Percentiles rank a stretch among this genome's conserved stretches.
phyloP scores from a whole-genome alignment of 1,139 yeast genomes.

The Debaryomyces fabryi region DNA sequence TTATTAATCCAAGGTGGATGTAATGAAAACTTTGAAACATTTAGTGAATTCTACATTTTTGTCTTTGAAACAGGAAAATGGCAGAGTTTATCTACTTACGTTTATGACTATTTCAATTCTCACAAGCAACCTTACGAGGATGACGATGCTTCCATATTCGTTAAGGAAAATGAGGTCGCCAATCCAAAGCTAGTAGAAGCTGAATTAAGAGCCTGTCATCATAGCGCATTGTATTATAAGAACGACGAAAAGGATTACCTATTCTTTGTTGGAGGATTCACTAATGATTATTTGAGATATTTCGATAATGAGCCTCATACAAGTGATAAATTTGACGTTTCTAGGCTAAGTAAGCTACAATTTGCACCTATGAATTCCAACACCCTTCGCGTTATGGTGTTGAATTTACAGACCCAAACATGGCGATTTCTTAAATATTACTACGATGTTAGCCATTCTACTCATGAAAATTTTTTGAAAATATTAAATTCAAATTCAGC shows the following conservation, averaged over 20 bases:
- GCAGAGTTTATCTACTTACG: slow-evolving; percentile 37
- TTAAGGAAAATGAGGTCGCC: slow-evolving; percentile 27
- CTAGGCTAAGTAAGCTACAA: slow-evolving; percentile 36
- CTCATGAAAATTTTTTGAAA: slow-evolving; percentile 25
- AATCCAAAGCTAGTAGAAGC: slow-evolving; percentile 41
- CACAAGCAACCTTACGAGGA: slow-evolving; percentile 33
- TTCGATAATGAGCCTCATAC: slow-evolving; percentile 34
- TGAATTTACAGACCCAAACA: slow-evolving; percentile 45
- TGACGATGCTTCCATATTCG: slow-evolving; percentile 25
- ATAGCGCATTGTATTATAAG: slow-evolving; percentile 39
- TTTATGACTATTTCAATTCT: slow-evolving; percentile 38
- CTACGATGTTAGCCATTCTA: slow-evolving; percentile 33
- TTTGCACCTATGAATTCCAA: slow-evolving; percentile 32
- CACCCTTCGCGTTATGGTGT: slow-evolving; percentile 37
- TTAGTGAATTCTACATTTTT: slow-evolving; percentile 39
- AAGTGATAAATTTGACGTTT: slow-evolving; percentile 40
- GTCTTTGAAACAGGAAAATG: slow-evolving; percentile 39
- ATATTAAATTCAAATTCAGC: slow-evolving; percentile 23
- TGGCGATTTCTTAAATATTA: slow-evolving; percentile 45
- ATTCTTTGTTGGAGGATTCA: slow-evolving; percentile 47
- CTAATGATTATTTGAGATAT: slow-evolving; percentile 38
- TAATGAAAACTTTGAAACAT: slow-evolving; percentile 31
- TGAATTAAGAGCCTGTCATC: slow-evolving; percentile 48
- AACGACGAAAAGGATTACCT: slow-evolving; percentile 41
- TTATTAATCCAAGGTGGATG: slow-evolving; percentile 49